Evolutionary conservation across 108 stramenopile genomes (phyloP), one percentile per base, ranked within the genome.

Genomic region (Pseudonitzschia pungens): DNA sequence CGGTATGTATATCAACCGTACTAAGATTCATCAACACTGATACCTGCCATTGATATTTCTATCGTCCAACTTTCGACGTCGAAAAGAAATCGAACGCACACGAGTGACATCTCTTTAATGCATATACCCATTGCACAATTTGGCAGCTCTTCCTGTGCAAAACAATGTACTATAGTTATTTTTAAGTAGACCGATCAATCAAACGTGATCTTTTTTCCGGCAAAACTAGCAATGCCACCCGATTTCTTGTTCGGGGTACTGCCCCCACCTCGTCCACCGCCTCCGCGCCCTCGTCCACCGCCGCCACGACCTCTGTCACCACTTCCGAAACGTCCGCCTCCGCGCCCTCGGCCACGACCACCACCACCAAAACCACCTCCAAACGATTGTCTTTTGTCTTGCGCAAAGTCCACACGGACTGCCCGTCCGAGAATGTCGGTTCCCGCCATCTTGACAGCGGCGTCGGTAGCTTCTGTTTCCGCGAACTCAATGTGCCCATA

Each of bases 401-500:
- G 78, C 4, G 96, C 95, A 77, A 69, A 96, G 81, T 98, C 95
- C 24, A 99, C 94, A 8, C 98, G 85, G 32, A 99, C 81, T 2
- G 88, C 72, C 14, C 99, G 86, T 8, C 97, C 98, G 79, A 78
- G 55, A 31, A 99, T 83, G 29, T 89, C 85, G 9, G 88, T 89
- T 22, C 97, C 97, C 21, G 0, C 95, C 74, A 98, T 54, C 31
- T 78, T 83, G 42, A 97, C 89, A 11, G 98, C 99, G 27, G 73
- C 84, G 69, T 94, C 95, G 16, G 96, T 95, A 36, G 84, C 77
- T 50, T 96, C 90, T 11, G 88, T 95, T 16, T 92, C 87, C 41
- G 51, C 87, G 72, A 98, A 99, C 65, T 97, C 95, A 58, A 98
- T 89, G 82, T 97, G 96, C 14, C 96, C 97, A 73, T 93, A 97